Percentiles rank a stretch among this genome's conserved stretches.
phyloP scores from a whole-genome alignment of 352 stramenopile species.

The Peronospora destructor region DNA sequence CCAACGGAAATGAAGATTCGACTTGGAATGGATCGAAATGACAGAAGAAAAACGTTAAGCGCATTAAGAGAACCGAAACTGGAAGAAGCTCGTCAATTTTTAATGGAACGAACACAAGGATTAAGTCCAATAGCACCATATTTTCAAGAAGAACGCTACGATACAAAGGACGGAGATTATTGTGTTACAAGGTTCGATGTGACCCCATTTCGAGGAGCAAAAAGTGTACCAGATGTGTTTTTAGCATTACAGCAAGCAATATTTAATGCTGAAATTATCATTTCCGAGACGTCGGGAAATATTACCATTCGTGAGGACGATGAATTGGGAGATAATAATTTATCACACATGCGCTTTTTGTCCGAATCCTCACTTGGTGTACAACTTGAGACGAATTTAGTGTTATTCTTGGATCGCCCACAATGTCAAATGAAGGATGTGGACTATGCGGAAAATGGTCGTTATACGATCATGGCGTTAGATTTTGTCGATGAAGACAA shows the following conservation, averaged over 20 bases:
- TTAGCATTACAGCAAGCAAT: slow-evolving; percentile 40
- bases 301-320: slow-evolving; percentile 74
- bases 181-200: slow-evolving; percentile 52
- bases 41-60: slow-evolving; percentile 25
- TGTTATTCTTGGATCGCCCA: slow-evolving; percentile 31
- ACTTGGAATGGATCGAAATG: slow-evolving; percentile 22
- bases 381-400: slow-evolving; percentile 35
- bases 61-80: slow-evolving; percentile 29
- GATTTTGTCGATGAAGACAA: slow-evolving; percentile 51
- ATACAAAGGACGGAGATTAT: slow-evolving; percentile 39
- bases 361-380: slow-evolving; percentile 24
- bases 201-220: slow-evolving; percentile 35
- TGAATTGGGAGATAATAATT: slow-evolving; percentile 37
- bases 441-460: slow-evolving; percentile 14
- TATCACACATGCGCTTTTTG: slow-evolving; percentile 49
- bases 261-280: slow-evolving; percentile 62
- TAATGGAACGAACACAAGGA: slow-evolving; percentile 24
- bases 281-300: slow-evolving; percentile 55
- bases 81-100: slow-evolving; percentile 24
- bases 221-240: slow-evolving; percentile 42
- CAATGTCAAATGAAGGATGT: slow-evolving; percentile 4
- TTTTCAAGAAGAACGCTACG: slow-evolving; percentile 40
- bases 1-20: slow-evolving; percentile 33
- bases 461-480: slow-evolving; percentile 34
- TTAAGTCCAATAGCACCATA: slow-evolving; percentile 25